These are phyloP conservation scores for Pachysolen tannophilus DNA, from an alignment of 805 yeast genomes.

Conservation along the genomic window DNA sequence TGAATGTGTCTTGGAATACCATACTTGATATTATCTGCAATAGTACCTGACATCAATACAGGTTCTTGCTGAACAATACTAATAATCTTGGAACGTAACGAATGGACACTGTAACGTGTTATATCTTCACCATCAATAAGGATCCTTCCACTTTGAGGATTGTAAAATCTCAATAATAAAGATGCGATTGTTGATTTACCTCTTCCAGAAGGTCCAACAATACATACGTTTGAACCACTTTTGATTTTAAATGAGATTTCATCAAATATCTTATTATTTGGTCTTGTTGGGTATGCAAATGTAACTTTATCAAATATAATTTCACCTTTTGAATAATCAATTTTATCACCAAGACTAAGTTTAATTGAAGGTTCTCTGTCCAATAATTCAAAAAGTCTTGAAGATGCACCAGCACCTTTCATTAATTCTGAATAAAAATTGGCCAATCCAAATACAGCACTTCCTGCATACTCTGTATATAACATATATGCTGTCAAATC, in stretches of 20 bases:
- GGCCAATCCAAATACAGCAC: conserved; percentile 85
- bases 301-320: conserved; percentile 60
- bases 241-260: conserved; percentile 54
- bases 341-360: conserved; percentile 52
- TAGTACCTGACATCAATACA: conserved; percentile 75
- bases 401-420: conserved; percentile 97
- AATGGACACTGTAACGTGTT: conserved; percentile 62
- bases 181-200: conserved; percentile 91
- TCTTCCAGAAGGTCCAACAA: conserved; percentile 94
- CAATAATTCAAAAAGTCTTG: conserved; percentile 78
- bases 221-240: conserved; percentile 84
- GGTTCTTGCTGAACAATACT: conserved; percentile 96
- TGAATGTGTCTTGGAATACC: conserved; percentile 44
- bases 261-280: conserved; percentile 57
- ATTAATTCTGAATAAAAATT: conserved; percentile 88
- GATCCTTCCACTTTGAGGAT: conserved; percentile 64
- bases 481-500: conserved; percentile 89
- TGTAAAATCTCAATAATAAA: conserved; percentile 74
- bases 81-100: conserved; percentile 57
- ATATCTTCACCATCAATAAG: conserved; percentile 62
- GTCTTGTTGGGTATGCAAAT: conserved; percentile 84
- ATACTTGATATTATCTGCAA: conserved; percentile 80
- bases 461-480: conserved; percentile 92
- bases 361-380: conserved; percentile 73
- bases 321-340: conserved; percentile 37